Evolutionary conservation across 78 protist species (phyloP).

Genomic region (Monocercomonoides exilis): DNA sequence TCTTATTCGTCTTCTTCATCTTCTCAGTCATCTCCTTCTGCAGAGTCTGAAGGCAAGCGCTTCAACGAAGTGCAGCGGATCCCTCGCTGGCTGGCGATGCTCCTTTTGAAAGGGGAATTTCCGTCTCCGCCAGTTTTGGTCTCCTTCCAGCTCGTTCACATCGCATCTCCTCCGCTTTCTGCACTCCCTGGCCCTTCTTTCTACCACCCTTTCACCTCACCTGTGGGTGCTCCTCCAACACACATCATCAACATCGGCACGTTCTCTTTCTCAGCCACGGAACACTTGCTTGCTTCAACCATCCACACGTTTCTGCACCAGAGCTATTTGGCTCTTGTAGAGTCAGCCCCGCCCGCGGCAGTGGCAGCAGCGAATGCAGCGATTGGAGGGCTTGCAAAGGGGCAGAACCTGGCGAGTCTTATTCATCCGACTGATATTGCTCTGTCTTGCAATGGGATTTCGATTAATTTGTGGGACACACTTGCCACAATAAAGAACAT

Average conservation of each 20-base stretch:
- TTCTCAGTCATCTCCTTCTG: too few relatives aligned
- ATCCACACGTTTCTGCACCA: neutral
- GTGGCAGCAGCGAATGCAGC: too few relatives aligned
- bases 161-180: neutral
- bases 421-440: neutral
- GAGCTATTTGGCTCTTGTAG: too few relatives aligned
- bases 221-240: neutral
- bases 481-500: neutral
- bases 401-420: too few relatives aligned
- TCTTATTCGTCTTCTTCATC: too few relatives aligned
- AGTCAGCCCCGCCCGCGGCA: too few relatives aligned
- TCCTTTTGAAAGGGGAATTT: neutral
- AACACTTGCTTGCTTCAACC: neutral
- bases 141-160: neutral
- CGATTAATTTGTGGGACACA: neutral
- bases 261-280: neutral
- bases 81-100: neutral
- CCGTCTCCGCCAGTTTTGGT: neutral
- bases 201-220: neutral
- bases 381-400: too few relatives aligned
- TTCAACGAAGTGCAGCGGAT: too few relatives aligned
- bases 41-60: too few relatives aligned
- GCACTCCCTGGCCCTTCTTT: too few relatives aligned
- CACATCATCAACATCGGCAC: too few relatives aligned
- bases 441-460: neutral